Base-by-base conservation (phyloP, 2,329 filamentous ascomycete genomes). In the Penicillium freii region DNA sequence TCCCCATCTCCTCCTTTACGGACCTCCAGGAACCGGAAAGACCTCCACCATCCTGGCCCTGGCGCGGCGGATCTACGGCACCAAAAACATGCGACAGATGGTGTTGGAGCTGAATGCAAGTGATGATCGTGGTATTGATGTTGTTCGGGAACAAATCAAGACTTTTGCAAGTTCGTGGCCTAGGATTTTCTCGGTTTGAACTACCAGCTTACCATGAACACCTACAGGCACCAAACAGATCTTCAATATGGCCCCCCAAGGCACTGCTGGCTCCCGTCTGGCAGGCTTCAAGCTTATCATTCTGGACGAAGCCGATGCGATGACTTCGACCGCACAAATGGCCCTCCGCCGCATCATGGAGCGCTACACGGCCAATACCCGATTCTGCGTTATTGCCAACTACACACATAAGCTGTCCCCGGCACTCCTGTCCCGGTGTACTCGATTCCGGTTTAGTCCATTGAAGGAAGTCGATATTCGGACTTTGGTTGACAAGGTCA, bases 311-410 rank as follows among this genome's bases (percentile, higher is more conserved):
- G 94, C 94, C n/a, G 94, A 99, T 74, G 94, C 94, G 53, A 99
- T 99, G 94, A 99, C 94, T n/a, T 89, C 91, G 53, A 95, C 93
- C 0, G 94, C 94, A 6, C 94, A 99, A 77, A 99, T 99, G 93
- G 94, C 94, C 0, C 81, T 99, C 54, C 85, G 94, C 61, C 83
- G 94, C 47, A 97, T 99, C 71, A 99, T 99, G 94, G 94, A 99
- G 73, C 96, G 96, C 78, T 99, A 99, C 79, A 99, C 94, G 0
- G 90, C 90, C 59, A 99, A 99, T 78, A 97, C 94, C 2, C 84
- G 94, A 51, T 99, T 99, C 78, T 97, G 93, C 78, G 91, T 99
- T 71, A 97, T 99, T 67, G 94, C 94, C 67, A 99, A 99, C 78
- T 99, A 99, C 76, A 94, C 94, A 31, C 94, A 99, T 80, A 99